Evolutionary conservation across 345 rosid species (phyloP), one percentile per base, ranked within the genome.

Genomic region (Microcos paniculata): DNA sequence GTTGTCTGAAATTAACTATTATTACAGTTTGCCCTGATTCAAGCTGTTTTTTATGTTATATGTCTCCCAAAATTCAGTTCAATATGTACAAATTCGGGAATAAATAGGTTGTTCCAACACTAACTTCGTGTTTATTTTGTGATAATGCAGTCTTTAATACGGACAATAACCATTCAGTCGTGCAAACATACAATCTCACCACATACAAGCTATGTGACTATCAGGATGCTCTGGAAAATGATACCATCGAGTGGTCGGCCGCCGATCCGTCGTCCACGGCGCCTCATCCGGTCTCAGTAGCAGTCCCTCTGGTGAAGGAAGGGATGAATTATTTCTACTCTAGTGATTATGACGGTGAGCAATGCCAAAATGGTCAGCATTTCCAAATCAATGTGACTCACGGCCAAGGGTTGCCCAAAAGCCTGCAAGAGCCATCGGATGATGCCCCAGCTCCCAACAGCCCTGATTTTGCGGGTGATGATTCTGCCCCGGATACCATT

Each of bases 121-220:
- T 53, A 2, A 74, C 31, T 8, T 8, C 3, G 21, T 28, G 10
- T 57, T 18, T 0, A 21, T 75, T 12, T 33, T 30, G 5, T 57
- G 13, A 19, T 12, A 1, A 31, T 80, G 85, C 90, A 96, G 99
- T 92, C 38, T 96, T 96, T 64, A 91, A 92, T 82, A 93, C 99
- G n/a, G 89, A 96, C 49, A 93, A 70, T 57, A 96, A 93, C 80
- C 99, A 93, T 80, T 92, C 99, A 1, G 91, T 96, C 16, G 87
- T 92, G 19, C 96, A 92, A 33, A 96, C 99, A 9, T 91, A 90
- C 87, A 92, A 92, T 71, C 15, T 70, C 67, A 91, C 97, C 48
- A 92, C 90, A 0, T 93, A 90, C 87, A 83, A 85, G 71, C 71
- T 75, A 18, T 96, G 99, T 64, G 93, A 96, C 62, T 84, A 88